Percentiles rank a stretch among this genome's conserved stretches.
phyloP scores from a whole-genome alignment of 345 rosid genomes.

The Diplotaxis tenuifolia region DNA sequence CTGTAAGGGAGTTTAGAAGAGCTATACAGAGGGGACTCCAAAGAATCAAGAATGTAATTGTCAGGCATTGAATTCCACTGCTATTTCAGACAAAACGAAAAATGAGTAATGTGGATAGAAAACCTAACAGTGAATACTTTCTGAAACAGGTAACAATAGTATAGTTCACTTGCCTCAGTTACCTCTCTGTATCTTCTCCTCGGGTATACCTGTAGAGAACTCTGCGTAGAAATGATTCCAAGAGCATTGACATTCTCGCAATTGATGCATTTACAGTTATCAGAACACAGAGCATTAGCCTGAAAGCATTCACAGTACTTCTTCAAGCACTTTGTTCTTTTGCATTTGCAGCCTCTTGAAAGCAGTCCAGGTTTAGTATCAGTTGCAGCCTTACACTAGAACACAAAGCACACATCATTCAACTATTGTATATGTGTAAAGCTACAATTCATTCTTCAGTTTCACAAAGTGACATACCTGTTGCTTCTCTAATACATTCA shows the following conservation, averaged over 20 bases:
- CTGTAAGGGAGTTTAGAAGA: constrained; percentile 38
- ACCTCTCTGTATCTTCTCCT: constrained; percentile 41
- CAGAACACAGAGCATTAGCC: constrained; percentile 49
- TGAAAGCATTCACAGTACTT: constrained; percentile 64
- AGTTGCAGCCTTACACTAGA: constrained; percentile 30
- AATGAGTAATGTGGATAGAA: neutral
- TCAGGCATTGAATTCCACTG: constrained; percentile 1
- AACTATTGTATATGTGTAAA: neutral
- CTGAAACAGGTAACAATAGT: neutral
- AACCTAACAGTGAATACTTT: neutral
- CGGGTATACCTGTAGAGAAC: constrained; percentile 10
- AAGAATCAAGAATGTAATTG: constrained; percentile 16
- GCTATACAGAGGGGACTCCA: constrained; percentile 17
- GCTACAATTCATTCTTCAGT: neutral
- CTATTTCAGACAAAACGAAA: neutral
- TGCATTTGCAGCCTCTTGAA: constrained; percentile 56
- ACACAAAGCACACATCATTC: constrained; percentile 18
- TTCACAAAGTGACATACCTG: neutral
- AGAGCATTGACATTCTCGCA: constrained; percentile 40
- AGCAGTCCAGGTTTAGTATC: constrained; percentile 36
- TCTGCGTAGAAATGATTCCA: constrained; percentile 10
- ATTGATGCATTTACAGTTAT: constrained; percentile 50
- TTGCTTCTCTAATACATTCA: too few relatives aligned
- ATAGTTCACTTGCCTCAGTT: constrained; percentile 33
- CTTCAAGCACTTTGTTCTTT: constrained; percentile 49